Conservation (phyloP, 371 early-diverging fungal genomes). For the Gilbertella persicaria region DNA sequence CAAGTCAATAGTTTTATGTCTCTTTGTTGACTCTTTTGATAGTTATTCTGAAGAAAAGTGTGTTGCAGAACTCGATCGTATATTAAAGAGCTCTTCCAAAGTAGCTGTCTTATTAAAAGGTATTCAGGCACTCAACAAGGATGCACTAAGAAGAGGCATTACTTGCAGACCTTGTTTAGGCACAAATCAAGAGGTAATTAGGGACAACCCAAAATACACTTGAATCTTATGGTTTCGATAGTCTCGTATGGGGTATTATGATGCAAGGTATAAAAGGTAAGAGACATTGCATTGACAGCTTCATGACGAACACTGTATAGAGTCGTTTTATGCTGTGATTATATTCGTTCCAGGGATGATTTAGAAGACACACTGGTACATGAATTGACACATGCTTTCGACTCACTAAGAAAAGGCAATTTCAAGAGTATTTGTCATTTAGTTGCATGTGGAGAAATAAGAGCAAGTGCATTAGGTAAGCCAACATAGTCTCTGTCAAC, state of each 20-base stretch:
- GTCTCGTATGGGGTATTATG: constrained; percentile 47
- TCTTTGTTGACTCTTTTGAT: neutral
- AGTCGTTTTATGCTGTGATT: constrained; percentile 48
- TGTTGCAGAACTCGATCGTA: constrained; percentile 33
- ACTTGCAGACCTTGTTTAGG: constrained; percentile 46
- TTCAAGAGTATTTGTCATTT: constrained; percentile 43
- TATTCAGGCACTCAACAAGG: constrained; percentile 38
- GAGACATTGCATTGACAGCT: neutral
- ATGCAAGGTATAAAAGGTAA: constrained; percentile 41
- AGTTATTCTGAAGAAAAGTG: constrained; percentile 37
- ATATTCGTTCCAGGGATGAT: constrained; percentile 36
- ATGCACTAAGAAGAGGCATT: constrained; percentile 37
- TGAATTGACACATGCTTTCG: constrained; percentile 53
- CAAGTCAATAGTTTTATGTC: too few species aligned
- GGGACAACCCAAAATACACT: too few species aligned
- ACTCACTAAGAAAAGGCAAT: constrained; percentile 37
- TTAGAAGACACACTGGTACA: constrained; percentile 47
- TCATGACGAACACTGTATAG: constrained; percentile 7
- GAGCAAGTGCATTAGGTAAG: constrained; percentile 47
- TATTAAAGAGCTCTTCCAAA: constrained; percentile 35
- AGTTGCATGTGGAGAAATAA: constrained; percentile 51
- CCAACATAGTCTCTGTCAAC: neutral
- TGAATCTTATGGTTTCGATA: too few species aligned
- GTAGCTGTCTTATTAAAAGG: constrained; percentile 33
- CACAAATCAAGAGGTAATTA: constrained; percentile 43